These are phyloP conservation scores for Chaetoceros muelleri DNA, from an alignment of 108 stramenopile genomes.

Conservation along the genomic window DNA sequence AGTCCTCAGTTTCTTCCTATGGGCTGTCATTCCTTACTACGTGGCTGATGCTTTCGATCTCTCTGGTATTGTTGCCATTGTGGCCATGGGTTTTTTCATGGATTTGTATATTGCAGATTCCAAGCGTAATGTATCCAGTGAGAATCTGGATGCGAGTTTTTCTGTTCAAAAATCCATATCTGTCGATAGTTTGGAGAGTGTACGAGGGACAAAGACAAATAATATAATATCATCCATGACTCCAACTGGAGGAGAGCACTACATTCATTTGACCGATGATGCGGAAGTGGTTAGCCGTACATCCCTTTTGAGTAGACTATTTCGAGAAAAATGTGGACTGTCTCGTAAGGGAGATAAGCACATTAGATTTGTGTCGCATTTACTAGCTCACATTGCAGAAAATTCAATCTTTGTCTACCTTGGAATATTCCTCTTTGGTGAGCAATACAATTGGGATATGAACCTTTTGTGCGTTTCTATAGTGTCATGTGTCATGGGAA, in stretches of 20 bases:
- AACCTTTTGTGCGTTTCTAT: conserved; percentile 49
- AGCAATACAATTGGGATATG: conserved; percentile 52
- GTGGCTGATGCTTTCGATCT: conserved; percentile 69
- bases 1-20: conserved; percentile 75
- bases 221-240: no score
- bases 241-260: no score
- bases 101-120: conserved; percentile 35
- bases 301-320: no score
- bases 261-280: no score
- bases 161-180: no score
- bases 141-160: no score
- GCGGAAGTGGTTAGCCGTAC: no score
- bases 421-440: conserved; percentile 73
- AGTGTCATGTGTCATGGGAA: conserved; percentile 45
- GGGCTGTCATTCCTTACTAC: conserved; percentile 85
- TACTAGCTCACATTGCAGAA: conserved; percentile 60
- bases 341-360: conserved; percentile 37
- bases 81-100: conserved; percentile 59
- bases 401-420: conserved; percentile 87
- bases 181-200: no score
- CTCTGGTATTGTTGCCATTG: conserved; percentile 35
- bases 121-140: no score
- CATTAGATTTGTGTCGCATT: conserved; percentile 74
- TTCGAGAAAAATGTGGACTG: no score
- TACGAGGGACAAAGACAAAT: no score